phyloP scores from a whole-genome alignment of 179 eudicot species.

The Vitellaria paradoxa region DNA sequence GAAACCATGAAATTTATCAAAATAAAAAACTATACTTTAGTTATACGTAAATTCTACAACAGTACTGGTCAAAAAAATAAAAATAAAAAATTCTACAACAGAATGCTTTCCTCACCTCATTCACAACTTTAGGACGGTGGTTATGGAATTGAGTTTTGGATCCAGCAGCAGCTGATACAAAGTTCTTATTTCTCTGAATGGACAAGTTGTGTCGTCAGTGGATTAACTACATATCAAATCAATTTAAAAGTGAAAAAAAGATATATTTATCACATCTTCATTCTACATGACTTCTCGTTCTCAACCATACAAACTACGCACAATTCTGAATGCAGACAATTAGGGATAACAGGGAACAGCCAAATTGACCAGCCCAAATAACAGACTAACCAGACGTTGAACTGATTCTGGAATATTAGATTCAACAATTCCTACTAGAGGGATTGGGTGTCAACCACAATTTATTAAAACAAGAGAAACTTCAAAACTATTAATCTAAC shows the following conservation, averaged over 20 bases:
- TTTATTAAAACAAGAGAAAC: neutral
- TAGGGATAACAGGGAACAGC: neutral
- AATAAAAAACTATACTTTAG: neutral
- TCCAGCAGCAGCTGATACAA: constrained; percentile 30
- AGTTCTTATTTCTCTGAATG: constrained; percentile 45
- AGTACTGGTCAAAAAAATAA: too few species aligned
- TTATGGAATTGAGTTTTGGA: constrained; percentile 34
- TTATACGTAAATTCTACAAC: too few species aligned
- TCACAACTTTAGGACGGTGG: constrained; percentile 23
- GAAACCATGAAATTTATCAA: neutral
- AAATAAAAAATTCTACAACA: neutral
- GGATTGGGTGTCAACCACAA: neutral
- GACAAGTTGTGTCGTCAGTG: neutral
- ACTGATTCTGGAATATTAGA: neutral
- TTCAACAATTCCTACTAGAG: neutral
- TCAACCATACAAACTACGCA: neutral
- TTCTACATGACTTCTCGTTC: neutral
- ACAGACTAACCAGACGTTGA: neutral
- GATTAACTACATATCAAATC: constrained; percentile 3
- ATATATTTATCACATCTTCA: neutral
- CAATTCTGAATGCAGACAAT: neutral
- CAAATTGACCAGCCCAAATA: neutral
- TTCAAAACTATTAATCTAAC: neutral
- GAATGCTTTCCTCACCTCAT: constrained; percentile 22
- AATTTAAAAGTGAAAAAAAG: neutral